Base-by-base conservation (phyloP, 108 stramenopile species). In the Nitzschia sp. region DNA sequence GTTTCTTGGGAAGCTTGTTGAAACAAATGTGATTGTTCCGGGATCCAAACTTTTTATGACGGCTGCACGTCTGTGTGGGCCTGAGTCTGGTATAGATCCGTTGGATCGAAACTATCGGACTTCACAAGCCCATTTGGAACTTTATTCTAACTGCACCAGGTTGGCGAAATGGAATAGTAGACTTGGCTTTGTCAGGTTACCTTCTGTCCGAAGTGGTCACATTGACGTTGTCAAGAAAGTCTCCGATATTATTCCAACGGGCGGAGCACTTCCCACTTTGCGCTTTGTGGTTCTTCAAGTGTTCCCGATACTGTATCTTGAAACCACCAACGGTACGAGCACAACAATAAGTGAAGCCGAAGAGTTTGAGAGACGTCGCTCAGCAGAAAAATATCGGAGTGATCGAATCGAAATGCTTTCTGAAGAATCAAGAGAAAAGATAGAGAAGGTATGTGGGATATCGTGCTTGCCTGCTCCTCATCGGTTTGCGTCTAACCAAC, bases 81-180 rank as follows among this genome's bases (percentile, higher is more conserved):
- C 83, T 8, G 85, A 87, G 24, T 86, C 92, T 29, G 93, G 93
- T 7, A 70, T 94, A 20, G 93, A 94, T 67, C 93, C 93, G 19
- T 53, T 94, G 6, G 93, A 94, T 56, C 65, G 68, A 42, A 10
- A 48, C 50, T 88, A 90, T 73, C 51, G 15, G 12, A 54, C 75
- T 5, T 61, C 56, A 46, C 46, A 65, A 44, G 65, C 61, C 43
- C 41, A 63, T 43, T 70, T 91, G 0, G 52, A 70, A 37, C 69
- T 94, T n/a, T 57, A 51, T 20, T 74, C 86, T 41, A 94, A 94
- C 65, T 73, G 80, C 17, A 81, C 87, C 39, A 71, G 93, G 24
- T 62, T 88, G 22, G 90, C 90, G n/a, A 82, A 64, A 58, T 94
- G 90, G 89, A 77, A 88, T 64, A 73, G 86, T 22, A 89, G 85